Evolutionary conservation across 352 stramenopile genomes (phyloP), one percentile per base, ranked within the genome.

Genomic region (Pythium vanterpoolii): DNA sequence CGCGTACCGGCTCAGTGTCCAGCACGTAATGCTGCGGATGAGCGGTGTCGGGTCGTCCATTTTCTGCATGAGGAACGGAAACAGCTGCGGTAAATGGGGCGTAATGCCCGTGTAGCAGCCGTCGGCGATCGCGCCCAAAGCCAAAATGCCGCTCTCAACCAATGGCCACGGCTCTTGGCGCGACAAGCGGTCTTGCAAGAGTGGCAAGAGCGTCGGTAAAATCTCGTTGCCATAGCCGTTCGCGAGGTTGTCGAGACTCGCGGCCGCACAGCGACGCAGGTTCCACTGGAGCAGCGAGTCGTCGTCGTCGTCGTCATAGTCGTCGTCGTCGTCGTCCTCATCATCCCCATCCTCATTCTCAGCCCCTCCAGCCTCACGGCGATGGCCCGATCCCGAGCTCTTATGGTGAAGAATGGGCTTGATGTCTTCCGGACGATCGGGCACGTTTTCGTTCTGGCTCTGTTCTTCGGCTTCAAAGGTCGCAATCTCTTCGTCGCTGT

Each of bases 261-360:
- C 95, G 36, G 95, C 96, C 18, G 93, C 87, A 71, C 93, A 98
- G 56, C 97, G 97, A 66, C 96, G 83, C 46, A 99, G 71, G 58
- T 95, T 98, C 96, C 96, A 99, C 77, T 98, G 82, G 64, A 97
- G 82, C 46, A 97, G 76, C 63, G 97, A 96, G 51, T 98, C 92
- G 64, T 96, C 90, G 53, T 93, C 86, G 36, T 96, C 87, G 23
- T 96, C 86, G n/a, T 96, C 85, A 46, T 95, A 77, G 19, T 97
- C 87, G 16, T 96, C 88, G 4, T 95, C 88, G 16, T 96, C 90
- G 6, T 96, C 86, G 8, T 95, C 87, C 6, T 96, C 85, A 8
- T 95, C 81, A 16, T 74, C 64, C 10, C 68, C 59, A 1, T 64
- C 66, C n/a, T 57, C 60, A 0, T 13, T 43, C 7, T 55, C 55